Evolutionary conservation across 805 yeast genomes (phyloP).

Genomic region (Pichia scutulata): DNA sequence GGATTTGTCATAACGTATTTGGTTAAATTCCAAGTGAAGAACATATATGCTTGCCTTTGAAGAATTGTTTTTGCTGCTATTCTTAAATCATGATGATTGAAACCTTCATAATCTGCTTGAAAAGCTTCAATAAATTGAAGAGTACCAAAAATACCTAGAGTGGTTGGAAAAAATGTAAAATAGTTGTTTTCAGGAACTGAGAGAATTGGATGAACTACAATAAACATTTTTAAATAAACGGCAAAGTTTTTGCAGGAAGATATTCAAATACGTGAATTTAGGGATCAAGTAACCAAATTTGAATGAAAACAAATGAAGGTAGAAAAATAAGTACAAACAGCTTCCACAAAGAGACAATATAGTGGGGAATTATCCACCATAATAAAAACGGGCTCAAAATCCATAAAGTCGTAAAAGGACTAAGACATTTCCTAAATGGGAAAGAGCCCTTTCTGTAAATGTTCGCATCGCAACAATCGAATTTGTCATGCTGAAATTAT

Average conservation of each 20-base stretch:
- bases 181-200: not conserved
- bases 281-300: not conserved
- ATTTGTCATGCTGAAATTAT: too few species aligned
- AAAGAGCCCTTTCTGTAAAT: not conserved
- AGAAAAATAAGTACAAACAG: too few species aligned
- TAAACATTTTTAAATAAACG: not conserved
- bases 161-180: not conserved
- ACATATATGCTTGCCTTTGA: not conserved
- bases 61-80: not conserved
- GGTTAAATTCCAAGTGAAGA: not conserved
- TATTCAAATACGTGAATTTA: too few species aligned
- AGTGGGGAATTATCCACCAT: too few species aligned
- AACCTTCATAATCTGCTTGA: not conserved
- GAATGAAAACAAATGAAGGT: too few species aligned
- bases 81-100: not conserved
- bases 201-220: not conserved
- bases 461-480: too few species aligned
- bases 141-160: not conserved
- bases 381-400: not conserved
- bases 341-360: too few species aligned
- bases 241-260: not conserved
- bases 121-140: constrained; percentile 1
- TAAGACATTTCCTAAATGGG: not conserved
- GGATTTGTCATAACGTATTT: not conserved
- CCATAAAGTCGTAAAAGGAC: too few species aligned